Evolutionary conservation across 1,139 yeast genomes (phyloP).

Genomic region (Candida sanyaensis): DNA sequence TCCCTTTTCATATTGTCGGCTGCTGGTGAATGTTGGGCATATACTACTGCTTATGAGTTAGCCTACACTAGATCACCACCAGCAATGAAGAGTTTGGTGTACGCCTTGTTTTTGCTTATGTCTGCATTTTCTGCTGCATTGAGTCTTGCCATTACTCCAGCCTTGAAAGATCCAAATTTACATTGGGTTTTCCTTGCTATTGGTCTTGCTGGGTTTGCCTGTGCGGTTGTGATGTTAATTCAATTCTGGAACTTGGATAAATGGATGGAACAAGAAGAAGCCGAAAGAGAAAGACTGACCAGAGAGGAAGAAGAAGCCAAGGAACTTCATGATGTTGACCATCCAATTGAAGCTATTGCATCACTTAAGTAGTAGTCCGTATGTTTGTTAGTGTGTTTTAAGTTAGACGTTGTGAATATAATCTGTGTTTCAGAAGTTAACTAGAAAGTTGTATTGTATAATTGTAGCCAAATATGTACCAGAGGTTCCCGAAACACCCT

Average conservation of each 20-base stretch:
- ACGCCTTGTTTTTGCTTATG: slow-evolving; percentile 64
- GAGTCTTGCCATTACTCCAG: slow-evolving; percentile 56
- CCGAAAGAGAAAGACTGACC: slow-evolving; percentile 24
- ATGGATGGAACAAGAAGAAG: slow-evolving; percentile 49
- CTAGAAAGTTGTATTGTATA: too few relatives aligned
- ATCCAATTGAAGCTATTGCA: slow-evolving; percentile 1
- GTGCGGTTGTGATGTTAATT: slow-evolving; percentile 44
- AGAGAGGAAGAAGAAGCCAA: slow-evolving; percentile 10
- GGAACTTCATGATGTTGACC: background rate
- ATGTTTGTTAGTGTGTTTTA: too few relatives aligned
- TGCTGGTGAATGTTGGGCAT: slow-evolving; percentile 68
- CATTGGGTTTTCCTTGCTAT: slow-evolving; percentile 57
- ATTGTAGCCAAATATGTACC: too few relatives aligned
- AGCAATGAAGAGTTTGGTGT: slow-evolving; percentile 65
- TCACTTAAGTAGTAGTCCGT: background rate
- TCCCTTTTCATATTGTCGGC: slow-evolving; percentile 58
- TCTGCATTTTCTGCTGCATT: slow-evolving; percentile 62
- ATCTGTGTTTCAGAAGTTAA: too few relatives aligned
- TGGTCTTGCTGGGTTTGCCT: slow-evolving; percentile 46
- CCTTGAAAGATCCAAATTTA: slow-evolving; percentile 54
- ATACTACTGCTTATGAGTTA: slow-evolving; percentile 66
- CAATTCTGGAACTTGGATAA: slow-evolving; percentile 55
- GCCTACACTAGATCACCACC: slow-evolving; percentile 73
- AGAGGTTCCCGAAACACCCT: too few relatives aligned
- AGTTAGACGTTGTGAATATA: too few relatives aligned